Evolutionary conservation across 495 filamentous ascomycete genomes (phyloP).

Genomic region (Filosporella fistucella): DNA sequence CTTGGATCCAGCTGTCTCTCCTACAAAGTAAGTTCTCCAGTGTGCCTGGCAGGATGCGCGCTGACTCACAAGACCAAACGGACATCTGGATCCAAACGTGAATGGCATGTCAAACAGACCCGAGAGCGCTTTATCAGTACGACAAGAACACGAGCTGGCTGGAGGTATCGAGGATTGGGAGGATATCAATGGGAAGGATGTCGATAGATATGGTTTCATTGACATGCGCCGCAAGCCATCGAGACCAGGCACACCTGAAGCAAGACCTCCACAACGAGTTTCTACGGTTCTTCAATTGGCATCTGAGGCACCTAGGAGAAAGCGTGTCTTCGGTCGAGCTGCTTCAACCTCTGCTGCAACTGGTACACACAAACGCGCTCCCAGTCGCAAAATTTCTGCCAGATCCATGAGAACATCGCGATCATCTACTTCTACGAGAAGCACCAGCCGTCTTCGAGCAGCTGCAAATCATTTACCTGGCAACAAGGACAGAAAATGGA

Average conservation of each 20-base stretch:
- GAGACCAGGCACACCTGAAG: conserved; percentile 31
- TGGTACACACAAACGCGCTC: conserved; percentile 24
- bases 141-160: conserved; percentile 47
- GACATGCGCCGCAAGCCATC: conserved; percentile 26
- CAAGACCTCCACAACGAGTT: conserved; percentile 57
- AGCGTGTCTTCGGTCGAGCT: conserved; percentile 48
- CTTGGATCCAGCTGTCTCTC: conserved; percentile 5
- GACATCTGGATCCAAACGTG: conserved; percentile 2
- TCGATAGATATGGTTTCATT: conserved; percentile 96
- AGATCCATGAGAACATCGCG: conserved; percentile 46
- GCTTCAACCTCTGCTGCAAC: conserved; percentile 33
- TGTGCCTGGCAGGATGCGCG: too few relatives aligned
- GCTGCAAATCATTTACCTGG: conserved; percentile 73
- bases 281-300: conserved; percentile 57
- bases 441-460: conserved; percentile 49
- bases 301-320: conserved; percentile 58
- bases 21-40: not conserved
- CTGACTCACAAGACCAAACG: conserved; percentile 6
- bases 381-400: conserved; percentile 42
- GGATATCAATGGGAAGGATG: conserved; percentile 76
- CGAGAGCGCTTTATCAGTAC: conserved; percentile 17
- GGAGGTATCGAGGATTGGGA: conserved; percentile 96
- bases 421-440: conserved; percentile 44
- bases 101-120: conserved; percentile 2
- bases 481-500: conserved; percentile 65